A percentile compares a stretch with the other conserved stretches of the same genome.
phyloP scores from a whole-genome alignment of 768 basidiomycete genomes.

The Termitomyces sp. region DNA sequence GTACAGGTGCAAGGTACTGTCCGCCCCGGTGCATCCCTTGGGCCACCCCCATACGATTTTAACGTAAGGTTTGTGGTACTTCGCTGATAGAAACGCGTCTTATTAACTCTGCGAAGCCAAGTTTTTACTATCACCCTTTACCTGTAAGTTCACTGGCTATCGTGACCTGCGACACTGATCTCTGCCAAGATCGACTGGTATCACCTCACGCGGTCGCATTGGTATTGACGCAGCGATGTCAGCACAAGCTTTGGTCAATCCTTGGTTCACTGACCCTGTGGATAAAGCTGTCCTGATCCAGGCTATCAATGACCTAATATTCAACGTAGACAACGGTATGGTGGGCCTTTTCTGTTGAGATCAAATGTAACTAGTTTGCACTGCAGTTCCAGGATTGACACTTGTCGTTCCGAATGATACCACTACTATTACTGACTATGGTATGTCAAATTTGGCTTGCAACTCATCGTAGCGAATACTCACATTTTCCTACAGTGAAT shows the following conservation, averaged over 20 bases:
- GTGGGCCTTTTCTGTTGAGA: neutral
- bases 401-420: constrained; percentile 59
- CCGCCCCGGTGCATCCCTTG: constrained; percentile 52
- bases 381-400: constrained; percentile 41
- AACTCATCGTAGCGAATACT: neutral
- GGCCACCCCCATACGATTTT: constrained; percentile 44
- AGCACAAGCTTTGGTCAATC: constrained; percentile 41
- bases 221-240: constrained; percentile 51
- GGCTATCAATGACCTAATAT: constrained; percentile 44
- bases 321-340: constrained; percentile 36
- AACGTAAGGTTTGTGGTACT: constrained; percentile 32
- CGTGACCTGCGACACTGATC: neutral
- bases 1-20: constrained; percentile 56
- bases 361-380: constrained; percentile 3
- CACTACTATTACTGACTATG: constrained; percentile 48
- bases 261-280: constrained; percentile 55
- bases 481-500: constrained; percentile 25
- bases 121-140: constrained; percentile 63
- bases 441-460: constrained; percentile 21
- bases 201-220: constrained; percentile 58
- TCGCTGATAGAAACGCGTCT: neutral
- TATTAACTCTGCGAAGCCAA: constrained; percentile 23
- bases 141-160: constrained; percentile 29
- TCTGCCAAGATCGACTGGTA: constrained; percentile 43
- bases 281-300: constrained; percentile 49